Base-by-base conservation (phyloP, 495 filamentous ascomycete genomes). In the Corynascus novoguineensis region DNA sequence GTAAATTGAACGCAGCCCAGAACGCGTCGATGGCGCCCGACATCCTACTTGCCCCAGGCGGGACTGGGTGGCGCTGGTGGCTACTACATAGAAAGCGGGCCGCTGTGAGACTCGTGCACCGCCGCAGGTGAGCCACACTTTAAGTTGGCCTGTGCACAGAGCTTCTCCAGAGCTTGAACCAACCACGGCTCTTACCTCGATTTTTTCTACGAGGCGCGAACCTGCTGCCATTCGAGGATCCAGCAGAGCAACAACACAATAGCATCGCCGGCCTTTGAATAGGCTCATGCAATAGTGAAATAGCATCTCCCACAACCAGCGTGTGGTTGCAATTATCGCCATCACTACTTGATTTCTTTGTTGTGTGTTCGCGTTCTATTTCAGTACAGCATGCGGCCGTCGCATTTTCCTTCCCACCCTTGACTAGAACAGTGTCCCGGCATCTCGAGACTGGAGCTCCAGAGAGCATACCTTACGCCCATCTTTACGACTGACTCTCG, bases 1-100 rank as follows among this genome's bases (percentile, higher is more conserved):
- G 62, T 66, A 60, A 55, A 62, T 62, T 71, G 68, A 50, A 34
- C 48, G 50, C 49, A 38, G 47, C 41, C 42, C 27, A 53, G 34
- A 55, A 60, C 57, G 60, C 60, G 60, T 59, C 34, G 29, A 19
- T 50, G 22, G 45, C 54, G 54, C 45, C 54, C 25, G 34, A 57
- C 42, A 22, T 31, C 28, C 50, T 22, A 9, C 1, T 9, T 19
- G 50, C 29, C 54, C 54, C 45, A 50, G n/a, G n/a, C n/a, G n/a
- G n/a, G n/a, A n/a, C n/a, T n/a, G n/a, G n/a, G n/a, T n/a, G n/a
- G n/a, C n/a, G n/a, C n/a, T n/a, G n/a, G n/a, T n/a, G n/a, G n/a
- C n/a, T n/a, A n/a, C n/a, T n/a, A n/a, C n/a, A n/a, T n/a, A n/a
- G n/a, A n/a, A n/a, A n/a, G n/a, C n/a, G n/a, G n/a, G n/a, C n/a